These are phyloP conservation scores for Phytophthora melonis DNA, from an alignment of 352 stramenopile genomes.

Conservation along the genomic window DNA sequence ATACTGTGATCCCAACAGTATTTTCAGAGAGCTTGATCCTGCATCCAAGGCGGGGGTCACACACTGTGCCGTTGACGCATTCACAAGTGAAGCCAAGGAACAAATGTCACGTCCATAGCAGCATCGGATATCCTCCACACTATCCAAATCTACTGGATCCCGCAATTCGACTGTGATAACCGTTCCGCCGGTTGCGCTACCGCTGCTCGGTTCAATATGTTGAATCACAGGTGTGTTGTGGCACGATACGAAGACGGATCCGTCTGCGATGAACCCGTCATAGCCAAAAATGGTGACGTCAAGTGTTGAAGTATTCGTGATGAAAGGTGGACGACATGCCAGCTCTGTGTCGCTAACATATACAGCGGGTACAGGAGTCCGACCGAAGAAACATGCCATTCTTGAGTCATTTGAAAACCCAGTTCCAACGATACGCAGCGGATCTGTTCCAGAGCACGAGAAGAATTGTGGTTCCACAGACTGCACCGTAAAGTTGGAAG, in stretches of 20 bases:
- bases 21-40: constrained; percentile 22
- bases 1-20: constrained; percentile 26
- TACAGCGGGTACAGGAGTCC: constrained; percentile 33
- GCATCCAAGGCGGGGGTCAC: constrained; percentile 22
- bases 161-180: constrained; percentile 25
- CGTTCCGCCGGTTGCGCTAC: constrained; percentile 24
- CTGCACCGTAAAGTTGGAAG: constrained; percentile 32
- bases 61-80: constrained; percentile 31
- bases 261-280: constrained; percentile 37
- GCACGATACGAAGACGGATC: constrained; percentile 24
- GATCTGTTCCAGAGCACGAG: constrained; percentile 18
- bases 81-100: constrained; percentile 19
- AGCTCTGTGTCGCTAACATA: constrained; percentile 44
- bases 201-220: constrained; percentile 25
- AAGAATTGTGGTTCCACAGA: constrained; percentile 35
- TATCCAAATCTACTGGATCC: constrained; percentile 17
- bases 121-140: constrained; percentile 30
- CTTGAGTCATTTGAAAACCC: constrained; percentile 45
- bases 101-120: constrained; percentile 42
- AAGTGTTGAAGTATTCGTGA: constrained; percentile 24
- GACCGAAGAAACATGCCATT: constrained; percentile 53
- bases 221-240: constrained; percentile 30
- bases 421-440: constrained; percentile 39
- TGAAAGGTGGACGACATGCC: constrained; percentile 41
- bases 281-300: constrained; percentile 44